A percentile compares a stretch with the other conserved stretches of the same genome.
Conservation (phyloP, 192 early-diverging fungal species). For the Chytriomyces sp. region DNA sequence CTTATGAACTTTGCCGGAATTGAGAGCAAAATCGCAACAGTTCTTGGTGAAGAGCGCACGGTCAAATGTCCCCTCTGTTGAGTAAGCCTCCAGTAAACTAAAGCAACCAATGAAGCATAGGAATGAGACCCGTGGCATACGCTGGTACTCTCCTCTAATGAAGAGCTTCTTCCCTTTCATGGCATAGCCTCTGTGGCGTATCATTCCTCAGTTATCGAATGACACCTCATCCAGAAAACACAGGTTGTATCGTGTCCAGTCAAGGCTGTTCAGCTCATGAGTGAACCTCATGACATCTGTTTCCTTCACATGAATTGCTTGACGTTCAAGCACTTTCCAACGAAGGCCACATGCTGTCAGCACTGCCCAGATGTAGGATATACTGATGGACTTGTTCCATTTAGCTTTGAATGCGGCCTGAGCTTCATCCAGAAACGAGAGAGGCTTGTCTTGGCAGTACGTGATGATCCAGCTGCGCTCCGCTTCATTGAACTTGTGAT, state of each 20-base stretch:
- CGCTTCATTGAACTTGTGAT: background rate
- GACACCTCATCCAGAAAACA: slow-evolving; percentile 36
- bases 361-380: background rate
- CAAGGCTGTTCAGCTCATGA: slow-evolving; percentile 10
- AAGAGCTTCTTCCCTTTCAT: slow-evolving; percentile 20
- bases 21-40: slow-evolving; percentile 1
- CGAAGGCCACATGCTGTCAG: background rate
- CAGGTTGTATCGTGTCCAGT: slow-evolving; percentile 19
- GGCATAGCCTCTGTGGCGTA: slow-evolving; percentile 10
- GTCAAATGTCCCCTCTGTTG: slow-evolving; percentile 21
- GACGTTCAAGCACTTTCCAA: slow-evolving; percentile 16
- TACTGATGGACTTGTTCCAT: background rate
- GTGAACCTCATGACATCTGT: slow-evolving; percentile 21
- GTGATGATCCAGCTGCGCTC: background rate
- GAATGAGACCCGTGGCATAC: slow-evolving; percentile 21
- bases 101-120: slow-evolving; percentile 24
- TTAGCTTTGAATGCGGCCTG: background rate
- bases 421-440: background rate
- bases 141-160: slow-evolving; percentile 22
- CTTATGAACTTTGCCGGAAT: background rate
- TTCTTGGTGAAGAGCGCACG: slow-evolving; percentile 2
- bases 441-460: background rate
- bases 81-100: slow-evolving; percentile 15
- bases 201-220: slow-evolving; percentile 34
- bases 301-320: slow-evolving; percentile 34